phyloP scores from a whole-genome alignment of 768 basidiomycete species.

The Psilocybe cubensis region DNA sequence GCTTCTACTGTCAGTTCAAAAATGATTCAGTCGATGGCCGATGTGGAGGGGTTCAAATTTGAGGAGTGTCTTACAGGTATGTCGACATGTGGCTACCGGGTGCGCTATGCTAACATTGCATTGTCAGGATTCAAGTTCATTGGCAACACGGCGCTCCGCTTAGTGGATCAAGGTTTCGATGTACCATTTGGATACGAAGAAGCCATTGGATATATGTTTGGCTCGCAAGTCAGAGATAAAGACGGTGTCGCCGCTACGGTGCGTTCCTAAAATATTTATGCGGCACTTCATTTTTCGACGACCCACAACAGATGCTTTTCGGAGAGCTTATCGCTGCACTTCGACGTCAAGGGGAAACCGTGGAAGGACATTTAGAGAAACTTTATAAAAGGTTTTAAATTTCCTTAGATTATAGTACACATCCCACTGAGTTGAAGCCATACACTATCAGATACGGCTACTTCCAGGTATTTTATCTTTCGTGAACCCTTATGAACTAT shows the following conservation, averaged over 20 bases:
- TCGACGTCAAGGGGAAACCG: conserved; percentile 52
- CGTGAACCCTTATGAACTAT: neutral
- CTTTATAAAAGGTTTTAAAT: conserved; percentile 53
- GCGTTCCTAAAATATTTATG: conserved; percentile 1
- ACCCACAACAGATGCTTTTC: conserved; percentile 56
- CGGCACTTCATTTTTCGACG: neutral
- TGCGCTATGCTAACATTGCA: neutral
- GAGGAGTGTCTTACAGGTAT: conserved; percentile 84
- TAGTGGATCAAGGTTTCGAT: conserved; percentile 68
- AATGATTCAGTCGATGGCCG: conserved; percentile 82
- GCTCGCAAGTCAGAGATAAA: conserved; percentile 79
- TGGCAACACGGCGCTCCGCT: conserved; percentile 76
- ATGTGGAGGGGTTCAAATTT: conserved; percentile 79
- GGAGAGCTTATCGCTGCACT: conserved; percentile 66
- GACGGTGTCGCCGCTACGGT: conserved; percentile 88
- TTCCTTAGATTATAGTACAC: neutral
- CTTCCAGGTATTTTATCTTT: conserved; percentile 56
- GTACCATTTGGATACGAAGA: conserved; percentile 90
- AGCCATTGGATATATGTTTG: conserved; percentile 92
- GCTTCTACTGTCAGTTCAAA: conserved; percentile 92
- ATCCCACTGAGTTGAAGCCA: neutral
- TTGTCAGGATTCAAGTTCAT: conserved; percentile 84
- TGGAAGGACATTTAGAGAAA: conserved; percentile 59
- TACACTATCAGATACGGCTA: conserved; percentile 69
- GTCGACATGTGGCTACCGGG: conserved; percentile 1